Evolutionary conservation across 495 filamentous ascomycete species (phyloP), one percentile per base, ranked within the genome.

Genomic region (Hypoxylon trugodes): DNA sequence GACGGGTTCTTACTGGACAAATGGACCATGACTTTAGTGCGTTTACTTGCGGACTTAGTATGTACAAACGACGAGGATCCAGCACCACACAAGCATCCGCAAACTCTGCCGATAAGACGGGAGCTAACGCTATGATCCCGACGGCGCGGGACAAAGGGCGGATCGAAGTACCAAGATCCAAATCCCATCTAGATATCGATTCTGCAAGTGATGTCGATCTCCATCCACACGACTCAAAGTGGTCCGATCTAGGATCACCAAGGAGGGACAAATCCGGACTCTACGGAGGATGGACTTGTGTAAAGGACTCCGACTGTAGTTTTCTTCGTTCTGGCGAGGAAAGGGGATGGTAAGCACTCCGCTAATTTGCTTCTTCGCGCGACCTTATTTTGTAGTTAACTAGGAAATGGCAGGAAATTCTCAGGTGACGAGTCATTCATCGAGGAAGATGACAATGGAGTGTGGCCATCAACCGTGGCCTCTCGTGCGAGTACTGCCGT

Each of bases 31-130:
- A 98, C 73, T 97, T 97, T 67, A 79, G 79, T 51, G 88, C 91
- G n/a, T 96, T 88, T 66, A 97, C 95, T 12, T 92, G 90, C 67
- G 87, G 89, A 1, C 60, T 98, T 61, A 90, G 84, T 57, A 87
- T 80, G 18, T 81, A 82, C 69, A 75, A 66, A 58, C 72, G 73
- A 26, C 56, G 51, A 58, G 13, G 16, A 36, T 35, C 24, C 26
- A 16, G 18, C 10, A 22, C 18, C 8, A 35, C 16, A 30, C 8
- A 41, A 28, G 36, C 33, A 2, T 22, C 41, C 28, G 35, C 22
- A 18, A 22, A 21, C 28, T 10, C 53, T 41, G 41, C n/a, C 26
- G n/a, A 9, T 26, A 46, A 47, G 26, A 28, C 54, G 9, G 40
- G 35, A 38, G 10, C 33, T 45, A 1, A 52, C 21, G 37, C 56